Evolutionary conservation across 1,139 yeast species (phyloP).

Genomic region (Scheffersomyces quercinus): DNA sequence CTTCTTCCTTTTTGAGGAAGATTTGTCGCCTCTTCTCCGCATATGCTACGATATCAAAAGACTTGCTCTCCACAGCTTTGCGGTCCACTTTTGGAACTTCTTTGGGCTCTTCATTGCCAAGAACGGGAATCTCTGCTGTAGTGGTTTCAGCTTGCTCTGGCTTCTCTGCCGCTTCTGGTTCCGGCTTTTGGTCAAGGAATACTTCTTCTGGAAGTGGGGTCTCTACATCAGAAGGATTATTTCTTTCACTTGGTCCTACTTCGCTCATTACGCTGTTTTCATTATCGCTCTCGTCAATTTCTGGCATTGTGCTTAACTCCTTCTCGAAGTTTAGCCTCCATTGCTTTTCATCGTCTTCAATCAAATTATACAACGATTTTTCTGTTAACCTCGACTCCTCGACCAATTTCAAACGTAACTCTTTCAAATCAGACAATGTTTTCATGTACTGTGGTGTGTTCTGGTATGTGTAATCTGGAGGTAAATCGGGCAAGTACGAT

Average conservation of each 20-base stretch:
- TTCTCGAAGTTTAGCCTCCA: slow-evolving; percentile 32
- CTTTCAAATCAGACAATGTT: slow-evolving; percentile 69
- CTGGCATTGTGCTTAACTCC: slow-evolving; percentile 18
- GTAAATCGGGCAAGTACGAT: slow-evolving; percentile 77
- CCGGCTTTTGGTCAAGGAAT: slow-evolving; percentile 1
- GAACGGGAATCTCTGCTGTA: slow-evolving; percentile 4
- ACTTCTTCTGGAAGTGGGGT: slow-evolving; percentile 16
- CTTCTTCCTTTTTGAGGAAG: slow-evolving; percentile 15
- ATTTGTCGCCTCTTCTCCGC: slow-evolving; percentile 42
- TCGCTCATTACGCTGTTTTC: slow-evolving; percentile 27
- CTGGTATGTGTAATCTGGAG: slow-evolving; percentile 90
- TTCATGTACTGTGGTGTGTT: slow-evolving; percentile 68
- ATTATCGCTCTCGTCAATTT: slow-evolving; percentile 15
- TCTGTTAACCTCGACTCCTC: slow-evolving; percentile 83
- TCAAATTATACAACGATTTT: slow-evolving; percentile 63
- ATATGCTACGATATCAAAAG: slow-evolving; percentile 57
- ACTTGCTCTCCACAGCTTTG: slow-evolving; percentile 13
- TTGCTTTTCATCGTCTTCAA: slow-evolving; percentile 42
- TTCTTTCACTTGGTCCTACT: slow-evolving; percentile 7
- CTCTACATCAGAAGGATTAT: slow-evolving; percentile 14
- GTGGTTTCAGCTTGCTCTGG: slow-evolving; percentile 8
- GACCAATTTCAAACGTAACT: slow-evolving; percentile 67
- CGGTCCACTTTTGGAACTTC: neutral
- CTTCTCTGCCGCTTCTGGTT: slow-evolving; percentile 9
- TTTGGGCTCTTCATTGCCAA: neutral